These are phyloP conservation scores for Populus simonii DNA, from an alignment of 345 rosid genomes.

Conservation along the genomic window DNA sequence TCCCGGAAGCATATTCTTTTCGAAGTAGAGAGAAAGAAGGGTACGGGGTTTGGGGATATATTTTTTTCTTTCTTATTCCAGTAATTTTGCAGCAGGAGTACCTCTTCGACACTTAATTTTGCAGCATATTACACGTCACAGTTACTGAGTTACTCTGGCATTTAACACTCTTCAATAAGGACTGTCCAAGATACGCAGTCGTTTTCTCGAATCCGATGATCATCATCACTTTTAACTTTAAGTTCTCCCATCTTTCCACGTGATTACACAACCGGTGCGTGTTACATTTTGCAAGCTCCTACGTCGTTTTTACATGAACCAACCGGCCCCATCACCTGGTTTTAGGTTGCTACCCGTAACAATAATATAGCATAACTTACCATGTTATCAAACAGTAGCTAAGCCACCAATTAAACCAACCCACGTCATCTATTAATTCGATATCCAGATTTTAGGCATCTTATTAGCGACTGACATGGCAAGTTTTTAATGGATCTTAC, in stretches of 20 bases:
- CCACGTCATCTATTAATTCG: background rate
- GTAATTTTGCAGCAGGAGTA: slow-evolving; percentile 7
- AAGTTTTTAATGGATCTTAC: background rate
- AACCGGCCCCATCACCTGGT: background rate
- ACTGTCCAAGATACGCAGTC: slow-evolving; percentile 5
- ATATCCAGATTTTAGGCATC: background rate
- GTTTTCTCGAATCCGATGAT: slow-evolving; percentile 3
- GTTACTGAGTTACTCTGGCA: background rate
- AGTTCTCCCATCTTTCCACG: slow-evolving; percentile 19
- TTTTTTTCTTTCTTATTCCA: slow-evolving; percentile 5
- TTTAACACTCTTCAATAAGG: background rate
- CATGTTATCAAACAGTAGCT: background rate
- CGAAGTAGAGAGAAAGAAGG: background rate
- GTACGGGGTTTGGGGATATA: background rate
- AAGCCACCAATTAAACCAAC: background rate
- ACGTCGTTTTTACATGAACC: background rate
- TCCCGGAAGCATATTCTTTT: slow-evolving; percentile 24
- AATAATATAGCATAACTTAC: background rate
- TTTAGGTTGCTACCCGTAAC: background rate
- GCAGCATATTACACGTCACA: background rate
- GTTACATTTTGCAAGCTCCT: slow-evolving; percentile 5
- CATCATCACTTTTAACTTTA: slow-evolving; percentile 1
- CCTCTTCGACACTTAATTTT: background rate
- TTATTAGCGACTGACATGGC: slow-evolving; percentile 4
- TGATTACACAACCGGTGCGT: slow-evolving; percentile 15